These are phyloP conservation scores for Ogataea nitratoaversa DNA, from an alignment of 805 yeast species.

Conservation along the genomic window DNA sequence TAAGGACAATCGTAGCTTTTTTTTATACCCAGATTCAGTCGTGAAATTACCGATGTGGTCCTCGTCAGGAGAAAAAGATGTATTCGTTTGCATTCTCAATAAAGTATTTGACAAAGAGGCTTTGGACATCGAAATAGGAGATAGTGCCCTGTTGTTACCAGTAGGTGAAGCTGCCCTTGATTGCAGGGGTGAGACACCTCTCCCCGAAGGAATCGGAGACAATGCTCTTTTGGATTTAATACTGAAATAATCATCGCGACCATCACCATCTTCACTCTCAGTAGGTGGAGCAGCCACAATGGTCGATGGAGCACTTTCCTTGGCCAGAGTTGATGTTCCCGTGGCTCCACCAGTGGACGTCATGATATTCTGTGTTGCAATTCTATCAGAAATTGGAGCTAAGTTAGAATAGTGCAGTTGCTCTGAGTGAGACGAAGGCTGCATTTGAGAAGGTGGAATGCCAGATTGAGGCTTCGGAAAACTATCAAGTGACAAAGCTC, in stretches of 20 bases:
- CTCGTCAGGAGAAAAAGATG: not conserved
- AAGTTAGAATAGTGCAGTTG: not conserved
- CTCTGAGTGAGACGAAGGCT: not conserved
- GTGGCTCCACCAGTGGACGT: too few relatives aligned
- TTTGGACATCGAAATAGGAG: conserved; percentile 10
- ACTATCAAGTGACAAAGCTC: conserved; percentile 37
- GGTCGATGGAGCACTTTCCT: too few relatives aligned
- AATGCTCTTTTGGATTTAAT: not conserved
- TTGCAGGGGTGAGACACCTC: too few relatives aligned
- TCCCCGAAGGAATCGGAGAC: not conserved
- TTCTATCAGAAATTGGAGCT: too few relatives aligned
- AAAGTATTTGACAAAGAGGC: conserved; percentile 6
- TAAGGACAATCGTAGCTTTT: conserved; percentile 10
- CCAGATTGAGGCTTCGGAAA: conserved; percentile 19
- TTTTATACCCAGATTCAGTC: conserved; percentile 10
- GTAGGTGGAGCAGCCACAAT: too few relatives aligned
- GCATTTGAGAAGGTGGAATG: not conserved
- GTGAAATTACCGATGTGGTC: not conserved
- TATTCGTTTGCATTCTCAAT: not conserved
- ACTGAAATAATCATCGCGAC: too few relatives aligned
- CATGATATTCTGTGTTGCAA: too few relatives aligned
- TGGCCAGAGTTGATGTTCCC: too few relatives aligned
- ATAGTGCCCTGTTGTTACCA: conserved; percentile 12
- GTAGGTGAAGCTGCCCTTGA: conserved; percentile 12
- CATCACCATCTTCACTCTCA: not conserved